Evolutionary conservation across 2,329 filamentous ascomycete genomes (phyloP).

Genomic region (Endothia cerciana): DNA sequence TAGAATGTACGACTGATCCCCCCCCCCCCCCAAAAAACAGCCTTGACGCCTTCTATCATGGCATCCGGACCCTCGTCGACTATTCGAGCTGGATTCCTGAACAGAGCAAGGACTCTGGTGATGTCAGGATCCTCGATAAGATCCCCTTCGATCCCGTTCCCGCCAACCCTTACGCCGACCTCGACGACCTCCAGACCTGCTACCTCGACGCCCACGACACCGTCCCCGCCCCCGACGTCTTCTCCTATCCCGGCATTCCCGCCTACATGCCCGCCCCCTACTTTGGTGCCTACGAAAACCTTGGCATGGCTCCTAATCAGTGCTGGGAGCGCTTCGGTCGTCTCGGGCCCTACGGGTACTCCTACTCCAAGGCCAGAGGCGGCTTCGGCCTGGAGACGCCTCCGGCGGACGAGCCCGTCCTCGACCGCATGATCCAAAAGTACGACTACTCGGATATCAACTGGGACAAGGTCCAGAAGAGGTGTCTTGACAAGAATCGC

Average conservation of each 20-base stretch:
- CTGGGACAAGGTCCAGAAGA: constrained; percentile 72
- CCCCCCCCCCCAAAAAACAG: background rate
- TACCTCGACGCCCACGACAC: constrained; percentile 55
- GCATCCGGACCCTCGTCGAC: constrained; percentile 28
- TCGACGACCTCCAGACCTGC: constrained; percentile 41
- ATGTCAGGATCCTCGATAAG: constrained; percentile 26
- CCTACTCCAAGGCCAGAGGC: constrained; percentile 65
- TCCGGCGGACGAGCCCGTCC: constrained; percentile 61
- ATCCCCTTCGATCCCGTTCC: constrained; percentile 21
- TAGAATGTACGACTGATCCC: constrained; percentile 4
- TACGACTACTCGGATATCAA: constrained; percentile 66
- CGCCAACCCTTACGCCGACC: constrained; percentile 22
- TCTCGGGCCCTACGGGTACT: constrained; percentile 69
- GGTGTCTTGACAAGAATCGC: constrained; percentile 68
- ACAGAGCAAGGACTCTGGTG: constrained; percentile 21
- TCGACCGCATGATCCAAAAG: constrained; percentile 48
- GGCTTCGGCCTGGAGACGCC: constrained; percentile 63
- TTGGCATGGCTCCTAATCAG: constrained; percentile 64
- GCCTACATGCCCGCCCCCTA: constrained; percentile 61
- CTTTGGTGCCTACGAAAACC: constrained; percentile 64
- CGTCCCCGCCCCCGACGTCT: constrained; percentile 55
- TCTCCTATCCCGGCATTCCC: constrained; percentile 63
- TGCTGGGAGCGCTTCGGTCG: constrained; percentile 73
- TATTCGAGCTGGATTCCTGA: constrained; percentile 27
- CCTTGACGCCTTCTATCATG: constrained; percentile 28